Base-by-base conservation (phyloP, 257 asterid genomes). In the Haberlea rhodopensis region DNA sequence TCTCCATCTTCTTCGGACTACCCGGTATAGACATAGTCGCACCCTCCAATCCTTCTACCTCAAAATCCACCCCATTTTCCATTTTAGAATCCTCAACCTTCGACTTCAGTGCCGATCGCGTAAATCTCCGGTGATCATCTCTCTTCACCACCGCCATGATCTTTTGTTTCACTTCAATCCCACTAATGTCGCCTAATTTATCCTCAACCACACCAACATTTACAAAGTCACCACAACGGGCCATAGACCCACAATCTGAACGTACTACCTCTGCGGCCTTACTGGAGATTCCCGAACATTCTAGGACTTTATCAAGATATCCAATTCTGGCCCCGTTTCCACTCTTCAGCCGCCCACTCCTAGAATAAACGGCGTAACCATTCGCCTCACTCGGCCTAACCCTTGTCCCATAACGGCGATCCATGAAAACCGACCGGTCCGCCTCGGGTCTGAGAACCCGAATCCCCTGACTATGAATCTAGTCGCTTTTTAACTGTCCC, bases 301-400 rank as follows among this genome's bases (percentile, higher is more conserved):
- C 63, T 71, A 34, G 28, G 69, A 58, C 53, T 61, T 75, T 62
- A 62, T 67, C 79, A 57, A 46, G 71, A 63, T 65, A 29, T 11
- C 73, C 80, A 67, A 71, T 67, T 58, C 59, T 67, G 54, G 56
- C 73, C 66, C 56, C 67, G 27, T 63, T 55, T 60, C 66, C 70
- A 75, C 73, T 76, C 80, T 85, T 87, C 55, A 76, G 74, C 80
- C 87, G 75, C 80, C 79, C 85, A 61, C 68, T 89, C 81, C 99
- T 82, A 55, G 82, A 75, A 69, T 82, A 89, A 32, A 87, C 95
- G 8, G 81, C 81, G 61, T 79, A 77, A 45, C 87, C 94, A 52
- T 80, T 85, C 24, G 78, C 79, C 77, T 76, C 84, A 20, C 82
- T 73, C 53, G 81, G 77, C 81, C 85, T 74, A 57, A 80, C 76